Evolutionary conservation across 225 moss, liverwort and hornwort genomes (phyloP), one percentile per base, ranked within the genome.

Genomic region (Sphagnum contortum): DNA sequence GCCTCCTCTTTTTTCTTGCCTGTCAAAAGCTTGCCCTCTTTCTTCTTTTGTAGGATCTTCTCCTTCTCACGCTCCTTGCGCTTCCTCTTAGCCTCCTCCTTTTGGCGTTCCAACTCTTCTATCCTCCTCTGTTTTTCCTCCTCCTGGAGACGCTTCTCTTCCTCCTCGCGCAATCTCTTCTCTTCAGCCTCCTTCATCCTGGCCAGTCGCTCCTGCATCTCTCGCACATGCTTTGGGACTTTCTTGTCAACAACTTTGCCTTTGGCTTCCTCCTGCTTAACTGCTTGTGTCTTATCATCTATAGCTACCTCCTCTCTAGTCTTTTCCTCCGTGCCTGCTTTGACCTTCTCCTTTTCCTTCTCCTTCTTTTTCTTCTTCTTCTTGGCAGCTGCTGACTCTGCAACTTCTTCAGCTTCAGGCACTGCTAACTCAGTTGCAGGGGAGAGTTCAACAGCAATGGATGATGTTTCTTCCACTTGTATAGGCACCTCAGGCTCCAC

Each of bases 1-100:
- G 88, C 90, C 74, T 93, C 96, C 66, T 92, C 92, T 58, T 98
- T 98, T 59, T 98, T 90, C 70, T 92, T 98, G 61, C 90, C 96
- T 57, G 92, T 98, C 13, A 98, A 72, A 47, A 98, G 77, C 73
- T 89, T 92, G 10, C 96, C 96, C 3, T 98, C 96, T 61, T 98
- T 98, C 52, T 93, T 98, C 85, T 98, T 98, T 73, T 90, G 92
- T 66, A 90, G 59, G 3, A 98, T 83, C 77, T 98, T 98, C 74
- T 98, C 96, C 63, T 98, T 98, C 66, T 98, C 96, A 49, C 92
- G 88, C 68, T 98, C 96, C 72, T 92, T 98, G 4, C 79, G 79
- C 73, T 72, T 89, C 50, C 80, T 87, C 73, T 89, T 98, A 6
- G 76, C 73, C 71, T 98, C 96, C 75, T 98, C 96, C 76, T 89